Evolutionary conservation across 2,329 filamentous ascomycete genomes (phyloP), one percentile per base, ranked within the genome.

Genomic region (Boeremia exigua): DNA sequence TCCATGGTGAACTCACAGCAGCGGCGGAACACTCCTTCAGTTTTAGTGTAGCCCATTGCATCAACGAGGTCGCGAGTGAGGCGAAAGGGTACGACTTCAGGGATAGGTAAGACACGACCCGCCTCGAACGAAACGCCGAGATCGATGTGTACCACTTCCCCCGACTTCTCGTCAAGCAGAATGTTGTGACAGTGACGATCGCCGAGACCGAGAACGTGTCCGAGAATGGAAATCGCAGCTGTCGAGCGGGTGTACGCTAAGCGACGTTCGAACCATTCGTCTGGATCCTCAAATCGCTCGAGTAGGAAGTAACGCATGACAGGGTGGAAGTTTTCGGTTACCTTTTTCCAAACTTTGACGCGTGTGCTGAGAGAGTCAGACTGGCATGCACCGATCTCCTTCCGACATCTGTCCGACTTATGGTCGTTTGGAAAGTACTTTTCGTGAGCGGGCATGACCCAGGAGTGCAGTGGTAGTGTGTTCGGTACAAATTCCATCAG

Each of bases 1-100:
- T 97, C 92, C 29, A 99, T 85, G 0, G 93, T 98, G 73, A 98
- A 98, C 73, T 99, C 96, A 75, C 95, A 99, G 77, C 94, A 98
- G n/a, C 96, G 87, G 7, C 95, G 86, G 79, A 98, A 99, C 0
- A 98, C 92, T 3, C 95, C 95, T 75, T 99, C 96, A 0, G 93
- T 96, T 68, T 91, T 92, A 2, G 91, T 96, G 63, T 96, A 89
- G 27, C 95, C 95, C 91, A 99, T 97, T 25, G 92, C 96, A 71
- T 99, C 96, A 5, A 98, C 91, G 49, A 99, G 88, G 68, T 99
- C 95, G 49, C 95, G 85, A 9, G 95, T 98, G 48, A 99, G 80
- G 0, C 95, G 87, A 81, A 99, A 99, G 0, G 95, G 96, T 0
- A 99, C 95, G 2, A 96, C 86, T 78, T 99, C 96, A 0, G 95